Evolutionary conservation across 2,329 filamentous ascomycete species (phyloP), one percentile per base, ranked within the genome.

Genomic region (Ophiostoma sp.): DNA sequence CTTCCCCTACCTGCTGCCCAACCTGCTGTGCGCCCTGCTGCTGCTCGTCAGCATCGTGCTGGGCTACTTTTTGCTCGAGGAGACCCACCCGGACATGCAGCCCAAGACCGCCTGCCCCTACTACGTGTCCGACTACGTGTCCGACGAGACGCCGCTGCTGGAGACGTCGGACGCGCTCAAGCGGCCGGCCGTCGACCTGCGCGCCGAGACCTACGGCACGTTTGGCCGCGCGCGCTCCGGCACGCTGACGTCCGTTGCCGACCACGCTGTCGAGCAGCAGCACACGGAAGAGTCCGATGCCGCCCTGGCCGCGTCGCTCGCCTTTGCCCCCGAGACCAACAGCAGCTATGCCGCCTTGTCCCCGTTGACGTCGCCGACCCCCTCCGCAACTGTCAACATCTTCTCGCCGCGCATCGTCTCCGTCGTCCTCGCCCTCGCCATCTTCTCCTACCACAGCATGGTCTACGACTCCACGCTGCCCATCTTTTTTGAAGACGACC

Each of bases 381-480:
- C 39, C 17, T 10, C n/a, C 10, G 31, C 8, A 17, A 10, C 33
- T 8, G 66, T 68, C 70, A 82, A 76, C 75, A 82, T 86, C 72
- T 86, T 84, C 79, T 83, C 81, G 78, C 83, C 83, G 79, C 86
- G 86, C 57, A 89, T 97, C 72, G 82, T 91, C 74, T 89, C 91
- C 79, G 86, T 97, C 69, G 88, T 95, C 54, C 76, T 93, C n/a
- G 90, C 94, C 1, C 81, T 97, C 67, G 92, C 90, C 64, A 92
- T 97, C 73, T 97, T 96, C 81, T 95, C 93, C 4, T 96, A 96
- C 78, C 94, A 97, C 80, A 93, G 90, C 52, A 97, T 97, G 93
- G 93, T 91, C 0, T 97, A 92, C 79, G 94, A 97, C 76, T 92
- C 96, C 77, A 85, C 97, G 0, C 84, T 97, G 69, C 94, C 94